These are phyloP conservation scores for Pseudogymnoascus pannorum DNA, from an alignment of 2,329 filamentous ascomycete species.

Conservation along the genomic window DNA sequence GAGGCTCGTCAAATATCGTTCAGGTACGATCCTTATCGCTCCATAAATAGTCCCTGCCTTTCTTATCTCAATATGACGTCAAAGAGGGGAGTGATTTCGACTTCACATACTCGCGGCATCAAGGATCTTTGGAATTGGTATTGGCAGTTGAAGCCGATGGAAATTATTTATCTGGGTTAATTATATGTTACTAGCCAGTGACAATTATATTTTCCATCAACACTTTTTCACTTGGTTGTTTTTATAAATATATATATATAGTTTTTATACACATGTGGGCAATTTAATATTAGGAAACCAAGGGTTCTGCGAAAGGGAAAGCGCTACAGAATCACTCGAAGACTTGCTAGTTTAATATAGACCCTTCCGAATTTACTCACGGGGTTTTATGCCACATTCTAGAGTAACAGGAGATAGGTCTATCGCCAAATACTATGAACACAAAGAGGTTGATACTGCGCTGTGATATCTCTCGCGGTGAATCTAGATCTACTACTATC, in stretches of 20 bases:
- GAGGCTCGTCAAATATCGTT: background rate
- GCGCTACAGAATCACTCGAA: too few relatives aligned
- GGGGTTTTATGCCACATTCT: too few relatives aligned
- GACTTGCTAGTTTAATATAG: too few relatives aligned
- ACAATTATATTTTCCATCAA: background rate
- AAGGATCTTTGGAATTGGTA: background rate
- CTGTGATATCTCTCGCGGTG: too few relatives aligned
- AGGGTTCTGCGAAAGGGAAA: too few relatives aligned
- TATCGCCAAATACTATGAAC: too few relatives aligned
- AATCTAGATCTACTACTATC: too few relatives aligned
- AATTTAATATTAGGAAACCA: too few relatives aligned
- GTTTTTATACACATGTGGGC: background rate
- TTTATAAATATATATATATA: too few relatives aligned
- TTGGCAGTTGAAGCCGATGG: background rate
- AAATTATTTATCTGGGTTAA: background rate
- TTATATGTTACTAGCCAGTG: background rate
- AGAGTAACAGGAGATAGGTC: too few relatives aligned
- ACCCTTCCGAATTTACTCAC: too few relatives aligned
- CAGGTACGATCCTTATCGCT: background rate
- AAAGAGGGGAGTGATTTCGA: background rate
- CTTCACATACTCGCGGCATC: background rate
- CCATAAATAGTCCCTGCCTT: background rate
- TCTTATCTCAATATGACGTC: slow-evolving; percentile 2
- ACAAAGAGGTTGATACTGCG: too few relatives aligned
- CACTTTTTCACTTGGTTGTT: background rate